phyloP scores from a whole-genome alignment of 192 early-diverging fungal genomes.

The Coemansia erecta region DNA sequence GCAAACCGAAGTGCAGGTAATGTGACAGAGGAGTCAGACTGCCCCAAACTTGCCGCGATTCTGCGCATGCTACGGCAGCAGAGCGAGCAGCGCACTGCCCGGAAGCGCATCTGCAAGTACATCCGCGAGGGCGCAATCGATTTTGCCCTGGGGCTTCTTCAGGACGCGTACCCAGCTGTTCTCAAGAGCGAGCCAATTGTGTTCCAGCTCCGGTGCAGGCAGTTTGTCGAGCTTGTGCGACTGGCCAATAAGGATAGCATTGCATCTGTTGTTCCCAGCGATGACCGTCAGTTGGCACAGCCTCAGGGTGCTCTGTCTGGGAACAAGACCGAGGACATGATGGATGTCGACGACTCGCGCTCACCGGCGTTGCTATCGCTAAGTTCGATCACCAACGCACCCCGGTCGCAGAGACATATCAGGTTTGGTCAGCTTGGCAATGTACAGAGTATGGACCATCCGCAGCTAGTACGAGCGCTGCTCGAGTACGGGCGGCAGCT shows the following conservation, averaged over 20 bases:
- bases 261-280: conserved; percentile 32
- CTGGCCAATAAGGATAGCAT: conserved; percentile 34
- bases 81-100: conserved; percentile 26
- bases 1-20: conserved; percentile 13
- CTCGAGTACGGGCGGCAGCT: conserved; percentile 57
- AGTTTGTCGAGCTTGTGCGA: conserved; percentile 85
- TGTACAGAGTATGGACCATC: conserved; percentile 26
- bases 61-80: conserved; percentile 28
- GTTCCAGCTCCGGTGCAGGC: conserved; percentile 77
- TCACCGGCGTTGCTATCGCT: conserved; percentile 30
- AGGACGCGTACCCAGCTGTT: conserved; percentile 67
- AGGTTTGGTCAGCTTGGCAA: conserved; percentile 32
- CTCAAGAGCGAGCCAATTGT: conserved; percentile 64
- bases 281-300: conserved; percentile 23
- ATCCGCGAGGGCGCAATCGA: conserved; percentile 77
- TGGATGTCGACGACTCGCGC: conserved; percentile 55
- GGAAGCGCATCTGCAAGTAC: conserved; percentile 53
- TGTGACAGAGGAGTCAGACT: neutral
- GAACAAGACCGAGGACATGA: conserved; percentile 26
- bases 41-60: conserved; percentile 8
- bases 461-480: conserved; percentile 44
- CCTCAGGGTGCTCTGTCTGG: conserved; percentile 10
- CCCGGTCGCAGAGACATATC: conserved; percentile 7
- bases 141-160: conserved; percentile 63
- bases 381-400: conserved; percentile 38